Evolutionary conservation across 805 yeast genomes (phyloP).

Genomic region (Ogataea pignaliae): DNA sequence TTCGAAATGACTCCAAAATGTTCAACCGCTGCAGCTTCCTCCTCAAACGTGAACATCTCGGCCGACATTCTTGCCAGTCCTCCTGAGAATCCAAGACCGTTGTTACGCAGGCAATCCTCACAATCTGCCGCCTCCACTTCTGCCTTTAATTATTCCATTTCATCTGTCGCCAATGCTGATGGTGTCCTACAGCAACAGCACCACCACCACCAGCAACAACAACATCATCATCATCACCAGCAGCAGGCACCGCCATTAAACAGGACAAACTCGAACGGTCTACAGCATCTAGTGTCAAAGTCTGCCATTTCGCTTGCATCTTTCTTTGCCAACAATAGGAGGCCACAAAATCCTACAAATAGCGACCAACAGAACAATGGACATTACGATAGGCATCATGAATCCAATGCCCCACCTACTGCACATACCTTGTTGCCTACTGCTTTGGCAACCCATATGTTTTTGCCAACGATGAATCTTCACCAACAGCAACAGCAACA

Average conservation of each 20-base stretch:
- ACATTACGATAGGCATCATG: conserved; percentile 32
- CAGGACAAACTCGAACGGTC: conserved; percentile 11
- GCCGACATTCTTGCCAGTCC: conserved; percentile 18
- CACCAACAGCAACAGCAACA: conserved; percentile 17
- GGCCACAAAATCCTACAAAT: conserved; percentile 19
- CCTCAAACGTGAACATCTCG: conserved; percentile 19
- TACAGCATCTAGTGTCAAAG: conserved; percentile 31
- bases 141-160: background rate
- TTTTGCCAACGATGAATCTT: conserved; percentile 42
- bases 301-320: conserved; percentile 37
- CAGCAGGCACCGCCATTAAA: conserved; percentile 10
- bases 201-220: conserved; percentile 4
- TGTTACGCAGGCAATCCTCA: conserved; percentile 17
- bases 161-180: background rate
- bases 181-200: background rate
- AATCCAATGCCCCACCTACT: conserved; percentile 57
- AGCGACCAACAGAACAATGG: conserved; percentile 6
- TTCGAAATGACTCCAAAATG: conserved; percentile 22
- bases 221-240: background rate
- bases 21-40: conserved; percentile 25
- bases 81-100: conserved; percentile 9
- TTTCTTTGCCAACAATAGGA: conserved; percentile 34
- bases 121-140: conserved; percentile 3
- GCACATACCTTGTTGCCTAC: conserved; percentile 56
- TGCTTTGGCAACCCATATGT: conserved; percentile 58